Percentiles rank a stretch among this genome's conserved stretches.
Evolutionary conservation across 352 stramenopile species (phyloP).

Genomic region (Phytophthora podocarpi): DNA sequence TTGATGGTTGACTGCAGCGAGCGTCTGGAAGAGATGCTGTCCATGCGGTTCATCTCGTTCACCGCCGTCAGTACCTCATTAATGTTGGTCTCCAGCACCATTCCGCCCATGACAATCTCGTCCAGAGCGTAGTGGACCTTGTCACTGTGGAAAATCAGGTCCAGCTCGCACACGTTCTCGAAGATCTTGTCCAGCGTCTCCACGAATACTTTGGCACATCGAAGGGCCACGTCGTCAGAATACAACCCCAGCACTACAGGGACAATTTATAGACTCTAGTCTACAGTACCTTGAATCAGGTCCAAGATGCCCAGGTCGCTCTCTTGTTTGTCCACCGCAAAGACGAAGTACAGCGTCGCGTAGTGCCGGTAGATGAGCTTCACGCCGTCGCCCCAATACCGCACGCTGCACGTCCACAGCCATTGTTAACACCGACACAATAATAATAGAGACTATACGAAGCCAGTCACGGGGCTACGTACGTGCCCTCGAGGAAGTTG

Average conservation of each 20-base stretch:
- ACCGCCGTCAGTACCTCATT: constrained; percentile 96
- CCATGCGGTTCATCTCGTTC: constrained; percentile 97
- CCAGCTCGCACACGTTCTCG: constrained; percentile 99
- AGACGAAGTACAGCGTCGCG: constrained; percentile 99
- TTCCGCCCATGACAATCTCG: constrained; percentile 99
- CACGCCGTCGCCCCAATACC: constrained; percentile 96
- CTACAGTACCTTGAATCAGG: constrained; percentile 97
- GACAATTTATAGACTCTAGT: too few species aligned
- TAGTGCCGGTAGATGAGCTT: constrained; percentile 99
- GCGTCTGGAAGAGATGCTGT: constrained; percentile 82
- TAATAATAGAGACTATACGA: background rate
- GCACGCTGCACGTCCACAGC: constrained; percentile 48
- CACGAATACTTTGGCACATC: constrained; percentile 96
- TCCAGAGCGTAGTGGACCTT: constrained; percentile 97
- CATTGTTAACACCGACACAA: constrained; percentile 2
- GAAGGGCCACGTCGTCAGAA: background rate
- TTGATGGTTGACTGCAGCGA: constrained; percentile 78
- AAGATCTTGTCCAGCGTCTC: constrained; percentile 99
- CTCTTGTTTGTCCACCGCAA: constrained; percentile 98
- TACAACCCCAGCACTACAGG: background rate
- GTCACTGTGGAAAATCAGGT: constrained; percentile 99
- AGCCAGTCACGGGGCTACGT: constrained; percentile 21
- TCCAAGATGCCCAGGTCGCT: constrained; percentile 99
- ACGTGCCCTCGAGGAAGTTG: constrained; percentile 98
- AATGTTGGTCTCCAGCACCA: constrained; percentile 99